Evolutionary conservation across 2,329 filamentous ascomycete species (phyloP), one percentile per base, ranked within the genome.

Genomic region (Fusarium sp.): DNA sequence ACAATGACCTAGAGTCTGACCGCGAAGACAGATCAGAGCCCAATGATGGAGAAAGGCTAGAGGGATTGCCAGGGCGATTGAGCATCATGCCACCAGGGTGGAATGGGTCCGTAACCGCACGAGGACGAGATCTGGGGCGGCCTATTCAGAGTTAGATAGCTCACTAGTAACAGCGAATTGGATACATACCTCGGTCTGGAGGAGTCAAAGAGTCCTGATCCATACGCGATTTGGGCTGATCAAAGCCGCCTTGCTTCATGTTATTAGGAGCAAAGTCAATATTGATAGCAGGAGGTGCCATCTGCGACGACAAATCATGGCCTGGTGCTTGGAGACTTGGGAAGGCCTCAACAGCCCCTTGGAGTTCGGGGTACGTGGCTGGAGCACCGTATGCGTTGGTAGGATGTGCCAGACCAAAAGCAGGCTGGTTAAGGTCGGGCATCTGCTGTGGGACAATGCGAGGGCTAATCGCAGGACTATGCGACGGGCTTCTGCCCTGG

Each of bases 211-310:
- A 95, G 81, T 97, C 94, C 73, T 92, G 88, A 75, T 94, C 91
- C 75, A 92, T 85, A n/a, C 87, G 87, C 34, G 88, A 84, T 79
- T 93, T 94, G 23, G 88, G 86, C 32, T 90, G 89, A 56, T 82
- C 80, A 66, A 83, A 84, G 35, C 75, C 64, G 37, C 74, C 77
- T 32, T 75, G 77, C 69, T 81, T 83, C 37, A 67, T 89, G 86
- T 62, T 93, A 90, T 92, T 92, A 27, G 95, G 95, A 18, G 95
- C 95, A 82, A 94, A 95, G 81, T 98, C 94, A 77, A 98, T 97
- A 80, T 97, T 97, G 83, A 98, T 98, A 61, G 95, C 94, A 0
- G 95, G 95, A n/a, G 95, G 94, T 5, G 93, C 93, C 92, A 97
- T 97, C 76, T 93, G 91, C 7, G 72, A 67, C 32, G 91, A 90